Evolutionary conservation across 2,329 filamentous ascomycete species (phyloP).

Genomic region (Blastomyces gilchristii): DNA sequence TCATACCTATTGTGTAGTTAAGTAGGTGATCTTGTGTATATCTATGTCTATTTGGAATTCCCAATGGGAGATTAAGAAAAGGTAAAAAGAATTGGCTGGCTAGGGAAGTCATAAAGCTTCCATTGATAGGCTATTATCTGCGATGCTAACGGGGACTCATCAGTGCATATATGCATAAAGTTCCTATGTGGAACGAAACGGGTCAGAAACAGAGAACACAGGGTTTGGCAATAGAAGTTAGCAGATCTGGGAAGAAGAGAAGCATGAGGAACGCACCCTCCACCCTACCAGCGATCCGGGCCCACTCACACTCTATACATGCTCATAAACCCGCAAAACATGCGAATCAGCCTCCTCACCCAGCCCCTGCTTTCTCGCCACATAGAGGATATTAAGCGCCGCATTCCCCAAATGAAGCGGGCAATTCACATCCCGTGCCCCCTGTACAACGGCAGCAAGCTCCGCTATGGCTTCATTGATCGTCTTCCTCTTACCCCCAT

Average conservation of each 20-base stretch:
- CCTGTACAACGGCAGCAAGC: constrained; percentile 35
- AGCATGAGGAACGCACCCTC: background rate
- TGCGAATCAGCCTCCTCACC: constrained; percentile 25
- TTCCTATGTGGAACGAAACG: background rate
- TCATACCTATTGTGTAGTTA: too few species aligned
- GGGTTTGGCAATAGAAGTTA: background rate
- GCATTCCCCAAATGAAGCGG: constrained; percentile 31
- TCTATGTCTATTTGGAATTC: background rate
- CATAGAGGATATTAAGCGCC: constrained; percentile 27
- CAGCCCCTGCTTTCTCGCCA: constrained; percentile 25
- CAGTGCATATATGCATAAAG: background rate
- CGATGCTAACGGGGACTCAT: background rate
- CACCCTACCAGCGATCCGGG: background rate
- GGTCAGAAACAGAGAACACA: background rate
- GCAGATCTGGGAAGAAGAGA: background rate
- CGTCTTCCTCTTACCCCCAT: constrained; percentile 28
- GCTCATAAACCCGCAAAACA: constrained; percentile 27
- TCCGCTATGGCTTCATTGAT: constrained; percentile 30
- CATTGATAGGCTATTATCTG: background rate
- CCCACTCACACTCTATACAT: background rate
- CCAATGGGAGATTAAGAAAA: background rate
- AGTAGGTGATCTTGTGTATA: background rate
- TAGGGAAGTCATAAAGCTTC: background rate
- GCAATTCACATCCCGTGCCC: constrained; percentile 30
- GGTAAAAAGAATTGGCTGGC: background rate